Base-by-base conservation (phyloP, 257 asterid genomes). In the Paraleonurus japonicus region DNA sequence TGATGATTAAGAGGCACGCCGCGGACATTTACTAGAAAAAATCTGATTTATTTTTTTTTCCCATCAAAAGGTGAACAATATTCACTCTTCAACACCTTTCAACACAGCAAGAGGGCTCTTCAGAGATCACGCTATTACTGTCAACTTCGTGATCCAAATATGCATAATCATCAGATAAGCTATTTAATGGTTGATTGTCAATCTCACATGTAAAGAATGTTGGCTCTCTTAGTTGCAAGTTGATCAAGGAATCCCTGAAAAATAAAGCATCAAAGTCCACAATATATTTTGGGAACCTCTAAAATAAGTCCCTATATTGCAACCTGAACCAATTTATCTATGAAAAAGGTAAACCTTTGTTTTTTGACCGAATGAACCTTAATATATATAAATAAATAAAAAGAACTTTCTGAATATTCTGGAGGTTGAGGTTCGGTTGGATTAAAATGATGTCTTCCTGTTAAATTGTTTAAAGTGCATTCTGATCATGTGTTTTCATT, bases 171-270 rank as follows among this genome's bases (percentile, higher is more conserved):
- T 73, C 78, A 64, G 77, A 67, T 54, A 60, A 41, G 65, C 79
- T 65, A 54, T 20, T 55, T 55, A 67, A 61, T 70, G 74, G 77
- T 50, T 81, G 79, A 37, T 74, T 74, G 53, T 70, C 69, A 70
- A 70, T 69, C 70, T 69, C 80, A 59, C 86, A 80, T 66, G 39
- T 74, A 77, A 95, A 93, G 80, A 90, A 95, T 58, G 96, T 95
- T 70, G 96, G 88, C 76, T 95, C 66, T 82, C 79, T 85, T 93
- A 51, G 82, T 74, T 33, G 85, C 89, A 64, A 95, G 81, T 85
- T 89, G 95, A 80, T 90, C 89, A 54, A 92, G 94, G 96, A 28
- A 77, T 75, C 99, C 99, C 97, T 91, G 73, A 63, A 73, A 78
- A 70, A 32, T 27, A 75, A 54, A 66, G 53, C 51, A 79, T 13